Evolutionary conservation across 1,284 basidiomycete genomes (phyloP), one percentile per base, ranked within the genome.

Genomic region (Ceratobasidium sp.): DNA sequence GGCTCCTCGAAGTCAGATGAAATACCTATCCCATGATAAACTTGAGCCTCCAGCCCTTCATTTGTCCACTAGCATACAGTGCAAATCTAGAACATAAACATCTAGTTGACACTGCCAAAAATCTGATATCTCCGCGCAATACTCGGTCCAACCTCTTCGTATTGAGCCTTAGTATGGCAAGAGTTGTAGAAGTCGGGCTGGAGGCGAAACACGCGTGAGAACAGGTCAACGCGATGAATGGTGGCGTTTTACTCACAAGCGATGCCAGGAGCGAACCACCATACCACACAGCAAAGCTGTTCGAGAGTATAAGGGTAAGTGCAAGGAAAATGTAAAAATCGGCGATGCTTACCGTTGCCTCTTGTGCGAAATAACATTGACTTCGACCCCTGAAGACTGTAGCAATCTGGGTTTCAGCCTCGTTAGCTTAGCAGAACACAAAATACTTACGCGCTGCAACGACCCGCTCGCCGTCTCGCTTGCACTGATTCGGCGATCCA

Each of bases 291-390:
- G 97, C 97, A 79, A 98, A 95, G 73, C 91, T 91, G 75, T 38
- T 30, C 69, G n/a, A n/a, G n/a, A n/a, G 67, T 73, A 54, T 73
- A 47, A 35, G n/a, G 14, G 63, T 76, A 21, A 78, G 69, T 13
- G 23, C 66, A n/a, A 44, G 49, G 35, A 32, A 52, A 50, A 59
- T 23, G 66, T 30, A 35, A 16, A 54, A 57, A 78, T n/a, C n/a
- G n/a, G n/a, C 5, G 46, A 49, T 18, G 50, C 82, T 74, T 76
- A 94, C 86, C 96, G 87, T 85, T 99, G 98, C 78, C 95, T 91
- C 85, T 98, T 98, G 87, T 99, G 98, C 11, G 93, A 94, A 79
- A 99, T 98, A 78, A 99, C 98, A 75, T 98, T 95, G 74, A 98
- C 95, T 74, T 98, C 95, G 43, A 98, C 92, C 38, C 96, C 96